A percentile compares a stretch with the other conserved stretches of the same genome.
Evolutionary conservation across 305 asterid species (phyloP).

Genomic region (Rubia peregrina): DNA sequence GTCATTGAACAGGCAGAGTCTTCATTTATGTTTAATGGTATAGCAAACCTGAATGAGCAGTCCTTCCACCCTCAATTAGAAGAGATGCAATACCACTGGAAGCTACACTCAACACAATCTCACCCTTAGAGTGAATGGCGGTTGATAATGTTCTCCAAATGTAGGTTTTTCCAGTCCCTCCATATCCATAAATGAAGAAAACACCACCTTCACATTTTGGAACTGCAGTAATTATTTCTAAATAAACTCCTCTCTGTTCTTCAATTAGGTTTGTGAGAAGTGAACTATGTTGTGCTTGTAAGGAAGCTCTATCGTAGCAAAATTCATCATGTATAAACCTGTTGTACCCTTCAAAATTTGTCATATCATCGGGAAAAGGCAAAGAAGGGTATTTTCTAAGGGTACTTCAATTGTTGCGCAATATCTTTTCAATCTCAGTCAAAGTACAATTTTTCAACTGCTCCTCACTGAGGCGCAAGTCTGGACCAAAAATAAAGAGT

Average conservation of each 20-base stretch:
- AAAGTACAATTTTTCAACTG: neutral
- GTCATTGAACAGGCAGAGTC: neutral
- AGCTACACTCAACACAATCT: neutral
- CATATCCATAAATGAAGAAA: neutral
- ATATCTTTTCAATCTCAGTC: neutral
- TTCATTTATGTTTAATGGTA: neutral
- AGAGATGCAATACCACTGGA: constrained; percentile 7
- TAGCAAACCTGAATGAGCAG: neutral
- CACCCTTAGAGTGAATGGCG: neutral
- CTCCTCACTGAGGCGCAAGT: neutral
- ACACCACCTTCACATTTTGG: neutral
- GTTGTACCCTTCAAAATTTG: neutral
- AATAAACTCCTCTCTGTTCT: neutral
- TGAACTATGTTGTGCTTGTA: neutral
- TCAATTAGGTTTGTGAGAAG: neutral
- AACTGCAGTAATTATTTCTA: neutral
- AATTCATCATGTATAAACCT: neutral
- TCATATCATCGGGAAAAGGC: neutral
- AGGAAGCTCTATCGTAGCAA: neutral
- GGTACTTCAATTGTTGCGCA: neutral
- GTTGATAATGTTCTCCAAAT: constrained; percentile 1
- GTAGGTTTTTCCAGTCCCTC: neutral
- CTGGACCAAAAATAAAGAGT: no score
- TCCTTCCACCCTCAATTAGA: neutral
- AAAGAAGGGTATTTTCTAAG: neutral